Evolutionary conservation across 1,284 basidiomycete species (phyloP).

Genomic region (Uromyces viciae-fabae): DNA sequence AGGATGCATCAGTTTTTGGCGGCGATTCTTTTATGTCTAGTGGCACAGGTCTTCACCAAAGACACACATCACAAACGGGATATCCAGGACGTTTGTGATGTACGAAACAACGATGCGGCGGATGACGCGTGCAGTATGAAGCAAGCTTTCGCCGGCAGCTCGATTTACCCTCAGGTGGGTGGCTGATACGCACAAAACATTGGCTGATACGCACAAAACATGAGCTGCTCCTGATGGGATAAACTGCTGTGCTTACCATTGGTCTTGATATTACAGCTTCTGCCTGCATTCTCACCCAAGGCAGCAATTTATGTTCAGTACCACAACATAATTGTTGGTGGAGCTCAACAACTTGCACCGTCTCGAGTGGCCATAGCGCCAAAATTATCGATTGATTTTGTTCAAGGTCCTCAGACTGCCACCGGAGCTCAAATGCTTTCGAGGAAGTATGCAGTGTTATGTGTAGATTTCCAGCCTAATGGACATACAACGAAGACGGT

Average conservation of each 20-base stretch:
- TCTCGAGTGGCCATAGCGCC: not conserved
- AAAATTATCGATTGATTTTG: not conserved
- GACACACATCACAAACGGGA: too few species aligned
- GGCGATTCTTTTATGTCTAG: too few species aligned
- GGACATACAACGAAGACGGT: not conserved
- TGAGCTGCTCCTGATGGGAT: not conserved
- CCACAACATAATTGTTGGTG: slow-evolving; percentile 12
- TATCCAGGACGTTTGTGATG: not conserved
- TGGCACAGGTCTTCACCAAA: too few species aligned
- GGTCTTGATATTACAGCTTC: not conserved
- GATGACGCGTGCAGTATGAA: slow-evolving; percentile 29
- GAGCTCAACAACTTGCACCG: slow-evolving; percentile 38
- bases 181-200: not conserved
- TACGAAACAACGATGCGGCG: slow-evolving; percentile 18
- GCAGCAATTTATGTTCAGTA: slow-evolving; percentile 27
- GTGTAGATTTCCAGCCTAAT: slow-evolving; percentile 23
- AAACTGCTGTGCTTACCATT: not conserved
- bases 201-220: not conserved
- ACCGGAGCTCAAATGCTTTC: not conserved
- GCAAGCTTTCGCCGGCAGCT: slow-evolving; percentile 26
- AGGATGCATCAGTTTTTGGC: too few species aligned
- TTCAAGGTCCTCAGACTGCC: not conserved
- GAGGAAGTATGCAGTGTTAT: not conserved
- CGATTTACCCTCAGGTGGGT: slow-evolving; percentile 22
- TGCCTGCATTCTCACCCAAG: not conserved